Evolutionary conservation across 2,329 filamentous ascomycete species (phyloP).

Genomic region (Elsinoe necatrix): DNA sequence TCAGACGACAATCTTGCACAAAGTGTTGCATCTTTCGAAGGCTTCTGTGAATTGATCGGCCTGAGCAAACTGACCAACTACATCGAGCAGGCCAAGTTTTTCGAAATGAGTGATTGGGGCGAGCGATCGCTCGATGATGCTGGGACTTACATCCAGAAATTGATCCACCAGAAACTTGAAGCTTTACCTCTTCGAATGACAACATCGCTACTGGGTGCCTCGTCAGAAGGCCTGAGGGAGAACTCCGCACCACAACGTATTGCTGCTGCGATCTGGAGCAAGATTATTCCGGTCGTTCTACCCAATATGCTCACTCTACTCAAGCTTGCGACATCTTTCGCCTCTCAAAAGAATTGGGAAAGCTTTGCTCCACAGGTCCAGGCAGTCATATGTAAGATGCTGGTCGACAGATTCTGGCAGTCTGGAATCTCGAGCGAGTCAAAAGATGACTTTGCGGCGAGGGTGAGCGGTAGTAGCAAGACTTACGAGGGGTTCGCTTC

Average conservation of each 20-base stretch:
- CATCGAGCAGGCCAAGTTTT: conserved; percentile 61
- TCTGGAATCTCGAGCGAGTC: conserved; percentile 92
- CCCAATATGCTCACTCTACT: conserved; percentile 78
- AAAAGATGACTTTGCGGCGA: conserved; percentile 91
- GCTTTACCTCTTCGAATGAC: conserved; percentile 71
- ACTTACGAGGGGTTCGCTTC: conserved; percentile 92
- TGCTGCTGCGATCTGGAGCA: conserved; percentile 75
- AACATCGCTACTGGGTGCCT: conserved; percentile 85
- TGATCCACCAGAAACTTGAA: conserved; percentile 2
- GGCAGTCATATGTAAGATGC: conserved; percentile 66
- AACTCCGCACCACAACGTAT: conserved; percentile 63
- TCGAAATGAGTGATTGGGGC: conserved; percentile 76
- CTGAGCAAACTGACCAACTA: conserved; percentile 76
- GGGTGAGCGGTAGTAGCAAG: conserved; percentile 77
- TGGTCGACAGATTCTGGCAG: conserved; percentile 97
- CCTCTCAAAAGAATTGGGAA: conserved; percentile 77
- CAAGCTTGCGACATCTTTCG: conserved; percentile 82
- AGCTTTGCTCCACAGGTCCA: conserved; percentile 68
- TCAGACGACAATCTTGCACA: conserved; percentile 58
- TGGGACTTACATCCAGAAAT: conserved; percentile 41
- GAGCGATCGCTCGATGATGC: conserved; percentile 66
- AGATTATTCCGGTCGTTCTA: conserved; percentile 72
- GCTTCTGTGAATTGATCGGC: conserved; percentile 72
- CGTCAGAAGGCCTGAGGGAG: conserved; percentile 79
- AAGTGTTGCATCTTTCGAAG: conserved; percentile 63